Percentiles rank a stretch among this genome's conserved stretches.
phyloP scores from a whole-genome alignment of 2,329 filamentous ascomycete genomes.

The Aspergillus luchuensis region DNA sequence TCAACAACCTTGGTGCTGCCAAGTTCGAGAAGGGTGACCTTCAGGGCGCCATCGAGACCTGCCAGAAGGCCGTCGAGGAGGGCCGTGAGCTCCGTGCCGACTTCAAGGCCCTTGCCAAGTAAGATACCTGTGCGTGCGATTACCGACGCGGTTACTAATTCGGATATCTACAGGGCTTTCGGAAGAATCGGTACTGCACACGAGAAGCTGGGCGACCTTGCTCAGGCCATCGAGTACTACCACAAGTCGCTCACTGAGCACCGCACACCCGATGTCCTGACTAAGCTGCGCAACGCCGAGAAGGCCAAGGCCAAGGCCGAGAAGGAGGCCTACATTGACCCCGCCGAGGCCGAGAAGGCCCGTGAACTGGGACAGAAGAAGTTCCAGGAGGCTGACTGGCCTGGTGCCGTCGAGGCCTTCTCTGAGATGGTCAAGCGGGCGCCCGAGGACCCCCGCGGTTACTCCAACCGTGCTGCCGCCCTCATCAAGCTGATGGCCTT shows the following conservation, averaged over 20 bases:
- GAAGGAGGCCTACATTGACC: slow-evolving; percentile 80
- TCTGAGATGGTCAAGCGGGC: slow-evolving; percentile 95
- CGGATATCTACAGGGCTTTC: slow-evolving; percentile 62
- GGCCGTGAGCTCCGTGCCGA: slow-evolving; percentile 88
- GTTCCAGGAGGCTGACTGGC: slow-evolving; percentile 97
- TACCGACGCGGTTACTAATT: slow-evolving; percentile 1
- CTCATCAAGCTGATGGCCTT: slow-evolving; percentile 97
- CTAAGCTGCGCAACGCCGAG: slow-evolving; percentile 88
- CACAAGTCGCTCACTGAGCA: slow-evolving; percentile 94
- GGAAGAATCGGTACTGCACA: slow-evolving; percentile 92
- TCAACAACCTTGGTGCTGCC: slow-evolving; percentile 93
- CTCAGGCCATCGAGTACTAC: slow-evolving; percentile 83
- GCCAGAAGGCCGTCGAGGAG: slow-evolving; percentile 84
- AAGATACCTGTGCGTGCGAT: slow-evolving; percentile 22
- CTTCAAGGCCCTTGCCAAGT: slow-evolving; percentile 98
- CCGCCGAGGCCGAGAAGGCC: slow-evolving; percentile 90
- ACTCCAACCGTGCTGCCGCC: slow-evolving; percentile 94
- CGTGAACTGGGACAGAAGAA: slow-evolving; percentile 93
- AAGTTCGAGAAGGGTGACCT: slow-evolving; percentile 97
- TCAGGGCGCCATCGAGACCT: slow-evolving; percentile 80
- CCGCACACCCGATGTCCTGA: slow-evolving; percentile 88
- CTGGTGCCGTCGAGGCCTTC: slow-evolving; percentile 90
- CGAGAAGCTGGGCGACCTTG: slow-evolving; percentile 81
- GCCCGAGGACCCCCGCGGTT: slow-evolving; percentile 88
- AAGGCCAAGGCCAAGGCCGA: slow-evolving; percentile 78